Evolutionary conservation across 192 early-diverging fungal genomes (phyloP), one percentile per base, ranked within the genome.

Genomic region (Podila minutissima): DNA sequence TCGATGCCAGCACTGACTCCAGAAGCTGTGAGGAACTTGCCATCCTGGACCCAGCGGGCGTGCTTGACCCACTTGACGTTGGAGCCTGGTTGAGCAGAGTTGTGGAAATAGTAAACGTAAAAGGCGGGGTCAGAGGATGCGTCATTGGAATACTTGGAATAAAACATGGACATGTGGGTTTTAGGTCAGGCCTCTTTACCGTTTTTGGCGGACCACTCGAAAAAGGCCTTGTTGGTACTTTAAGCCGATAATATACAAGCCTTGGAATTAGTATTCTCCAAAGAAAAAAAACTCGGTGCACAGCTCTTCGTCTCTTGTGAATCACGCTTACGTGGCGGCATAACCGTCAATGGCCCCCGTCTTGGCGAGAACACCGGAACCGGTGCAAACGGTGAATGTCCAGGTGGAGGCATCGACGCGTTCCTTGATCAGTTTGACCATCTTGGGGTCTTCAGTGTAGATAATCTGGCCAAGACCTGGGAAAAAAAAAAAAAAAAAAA

Each of bases 31-130:
- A 75, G 76, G 46, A 46, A 81, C 19, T 86, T 87, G 26, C 79
- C 86, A 74, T 89, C 88, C 28, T 81, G 66, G 3, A 89, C 86
- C 83, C 82, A 89, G 33, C 88, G 78, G 26, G 87, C 88, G 9
- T 68, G 81, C 22, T 77, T 82, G n/a, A 88, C 63, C 86, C 87
- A 89, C 20, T 74, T 66, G 11, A 88, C 84, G 22, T 85, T 83
- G 28, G 74, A 71, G 5, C 79, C 73, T 66, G 51, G 35, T 22
- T 8, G 35, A 20, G 32, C 19, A 22, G 29, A 10, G 10, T 37
- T 55, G 0, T 12, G 35, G 20, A 65, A 65, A 29, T 49, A 13
- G 17, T 3, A 37, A 37, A 11, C 3, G 35, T 1, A 37, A 37
- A 37, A 7, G 4, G 9, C 10, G 35, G 33, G 35, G 7, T 37